Conservation (phyloP, 306 rosid genomes). For the Begonia loranthoides region DNA sequence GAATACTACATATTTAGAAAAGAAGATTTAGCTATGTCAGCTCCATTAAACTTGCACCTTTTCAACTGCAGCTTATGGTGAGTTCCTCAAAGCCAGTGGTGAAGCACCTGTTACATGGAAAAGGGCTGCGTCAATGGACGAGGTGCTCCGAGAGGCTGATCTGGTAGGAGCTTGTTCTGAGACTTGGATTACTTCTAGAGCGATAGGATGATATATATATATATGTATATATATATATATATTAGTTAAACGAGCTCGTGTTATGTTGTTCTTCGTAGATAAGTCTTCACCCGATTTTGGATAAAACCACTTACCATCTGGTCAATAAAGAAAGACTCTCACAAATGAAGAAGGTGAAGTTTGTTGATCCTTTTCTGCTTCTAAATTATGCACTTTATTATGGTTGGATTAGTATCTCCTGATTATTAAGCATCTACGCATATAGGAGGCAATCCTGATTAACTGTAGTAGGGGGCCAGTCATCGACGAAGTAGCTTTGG, state of each 20-base stretch:
- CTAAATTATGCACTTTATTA: neutral
- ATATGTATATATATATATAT: too few relatives aligned
- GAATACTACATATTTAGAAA: too few relatives aligned
- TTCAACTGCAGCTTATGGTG: slow-evolving; percentile 59
- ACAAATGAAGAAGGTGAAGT: slow-evolving; percentile 75
- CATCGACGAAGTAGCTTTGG: slow-evolving; percentile 87
- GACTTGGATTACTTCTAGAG: neutral
- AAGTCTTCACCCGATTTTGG: slow-evolving; percentile 92
- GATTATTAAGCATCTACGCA: neutral
- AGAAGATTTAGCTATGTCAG: slow-evolving; percentile 1
- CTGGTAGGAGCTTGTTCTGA: slow-evolving; percentile 36
- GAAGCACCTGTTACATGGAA: slow-evolving; percentile 90
- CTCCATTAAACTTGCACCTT: slow-evolving; percentile 14
- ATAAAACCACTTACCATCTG: slow-evolving; percentile 91
- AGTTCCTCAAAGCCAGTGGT: slow-evolving; percentile 76
- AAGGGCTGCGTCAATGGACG: slow-evolving; percentile 85
- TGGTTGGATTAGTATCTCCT: neutral
- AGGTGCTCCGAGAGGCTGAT: slow-evolving; percentile 92
- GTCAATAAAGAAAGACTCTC: slow-evolving; percentile 85
- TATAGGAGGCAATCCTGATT: slow-evolving; percentile 81
- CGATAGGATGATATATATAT: too few relatives aligned
- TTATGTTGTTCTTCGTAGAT: slow-evolving; percentile 46
- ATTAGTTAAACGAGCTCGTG: neutral
- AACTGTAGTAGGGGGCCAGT: slow-evolving; percentile 99
- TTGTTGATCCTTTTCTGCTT: slow-evolving; percentile 4